A percentile compares a stretch with the other conserved stretches of the same genome.
Conservation (phyloP, 169 alveolate species). For the Neospora caninum region DNA sequence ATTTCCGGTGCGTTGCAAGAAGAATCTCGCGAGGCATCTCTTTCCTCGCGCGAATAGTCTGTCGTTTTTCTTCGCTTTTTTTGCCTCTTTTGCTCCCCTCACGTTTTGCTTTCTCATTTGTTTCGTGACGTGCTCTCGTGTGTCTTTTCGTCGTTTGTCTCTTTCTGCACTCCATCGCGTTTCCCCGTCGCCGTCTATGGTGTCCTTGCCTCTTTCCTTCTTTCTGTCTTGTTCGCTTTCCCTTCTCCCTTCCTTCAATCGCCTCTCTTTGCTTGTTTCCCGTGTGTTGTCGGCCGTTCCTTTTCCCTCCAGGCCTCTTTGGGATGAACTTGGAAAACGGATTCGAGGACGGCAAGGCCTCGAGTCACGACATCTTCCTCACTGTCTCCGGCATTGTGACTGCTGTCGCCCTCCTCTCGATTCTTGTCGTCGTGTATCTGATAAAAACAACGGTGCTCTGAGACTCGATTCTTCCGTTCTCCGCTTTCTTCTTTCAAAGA, state of each 20-base stretch:
- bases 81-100: not conserved
- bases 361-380: conserved; percentile 40
- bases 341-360: conserved; percentile 38
- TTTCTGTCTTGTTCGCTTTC: no score
- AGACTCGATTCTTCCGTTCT: no score
- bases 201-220: not conserved
- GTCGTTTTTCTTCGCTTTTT: no score
- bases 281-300: not conserved
- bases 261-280: no score
- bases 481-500: no score
- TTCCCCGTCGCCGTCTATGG: not conserved
- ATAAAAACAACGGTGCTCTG: conserved; percentile 28
- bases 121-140: no score
- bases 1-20: conserved; percentile 75
- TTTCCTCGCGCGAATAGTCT: not conserved
- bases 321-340: conserved; percentile 65
- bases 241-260: no score
- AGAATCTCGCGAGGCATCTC: not conserved
- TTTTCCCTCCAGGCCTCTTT: conserved; percentile 36
- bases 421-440: conserved; percentile 45
- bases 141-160: no score
- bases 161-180: not conserved
- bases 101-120: no score
- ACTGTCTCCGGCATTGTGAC: conserved; percentile 42
- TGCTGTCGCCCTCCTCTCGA: conserved; percentile 32